Conservation (phyloP, 108 stramenopile species). For the Cyclotella sp. region DNA sequence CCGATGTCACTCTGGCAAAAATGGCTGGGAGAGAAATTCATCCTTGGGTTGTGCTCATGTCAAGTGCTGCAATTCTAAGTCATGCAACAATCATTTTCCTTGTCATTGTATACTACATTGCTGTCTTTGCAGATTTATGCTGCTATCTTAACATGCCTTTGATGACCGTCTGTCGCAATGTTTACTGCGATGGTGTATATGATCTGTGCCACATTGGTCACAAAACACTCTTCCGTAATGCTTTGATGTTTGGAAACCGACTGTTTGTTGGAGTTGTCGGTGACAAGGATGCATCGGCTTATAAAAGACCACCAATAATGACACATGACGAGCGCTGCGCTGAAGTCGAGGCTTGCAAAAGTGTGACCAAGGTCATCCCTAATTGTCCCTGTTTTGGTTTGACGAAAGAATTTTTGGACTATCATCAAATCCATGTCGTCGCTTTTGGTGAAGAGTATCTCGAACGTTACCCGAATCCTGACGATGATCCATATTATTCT, state of each 20-base stretch:
- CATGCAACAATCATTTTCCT: constrained; percentile 81
- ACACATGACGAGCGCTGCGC: constrained; percentile 85
- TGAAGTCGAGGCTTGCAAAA: constrained; percentile 92
- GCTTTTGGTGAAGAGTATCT: constrained; percentile 90
- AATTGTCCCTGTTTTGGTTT: constrained; percentile 91
- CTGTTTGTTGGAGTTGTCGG: constrained; percentile 91
- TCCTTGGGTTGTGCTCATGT: constrained; percentile 88
- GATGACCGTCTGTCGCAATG: constrained; percentile 87
- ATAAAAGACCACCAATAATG: constrained; percentile 94
- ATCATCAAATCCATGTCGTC: constrained; percentile 92
- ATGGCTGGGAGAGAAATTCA: constrained; percentile 92
- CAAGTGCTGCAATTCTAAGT: constrained; percentile 73
- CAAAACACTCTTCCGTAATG: constrained; percentile 86
- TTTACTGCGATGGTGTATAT: constrained; percentile 87
- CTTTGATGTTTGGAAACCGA: constrained; percentile 82
- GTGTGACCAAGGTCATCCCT: constrained; percentile 90
- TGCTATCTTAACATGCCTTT: constrained; percentile 89
- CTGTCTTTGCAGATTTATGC: constrained; percentile 91
- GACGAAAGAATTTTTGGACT: constrained; percentile 83
- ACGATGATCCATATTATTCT: constrained; percentile 90
- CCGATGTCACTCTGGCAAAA: constrained; percentile 87
- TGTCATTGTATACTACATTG: constrained; percentile 85
- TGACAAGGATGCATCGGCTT: constrained; percentile 83
- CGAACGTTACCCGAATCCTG: constrained; percentile 83
- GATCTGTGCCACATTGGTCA: constrained; percentile 93